Conservation (phyloP, 208 protist species). For the Strigomonas culicis region DNA sequence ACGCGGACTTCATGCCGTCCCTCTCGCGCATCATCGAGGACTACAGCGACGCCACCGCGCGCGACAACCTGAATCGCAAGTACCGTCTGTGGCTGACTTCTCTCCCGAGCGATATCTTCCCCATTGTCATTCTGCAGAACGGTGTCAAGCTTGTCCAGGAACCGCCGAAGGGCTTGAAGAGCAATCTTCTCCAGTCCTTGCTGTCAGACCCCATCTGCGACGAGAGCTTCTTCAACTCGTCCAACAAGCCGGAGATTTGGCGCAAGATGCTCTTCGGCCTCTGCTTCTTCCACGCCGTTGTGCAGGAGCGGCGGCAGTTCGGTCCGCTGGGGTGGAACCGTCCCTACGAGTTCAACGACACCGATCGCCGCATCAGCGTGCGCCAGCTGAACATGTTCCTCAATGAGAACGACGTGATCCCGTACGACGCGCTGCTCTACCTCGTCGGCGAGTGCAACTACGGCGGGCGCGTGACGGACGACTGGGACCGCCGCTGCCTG, state of each 20-base stretch:
- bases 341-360: slow-evolving; percentile 97
- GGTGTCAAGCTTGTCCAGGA: slow-evolving; percentile 98
- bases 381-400: slow-evolving; percentile 96
- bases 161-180: slow-evolving; percentile 96
- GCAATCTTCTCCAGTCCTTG: slow-evolving; percentile 95
- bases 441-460: slow-evolving; percentile 93
- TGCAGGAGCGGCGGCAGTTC: slow-evolving; percentile 96
- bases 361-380: slow-evolving; percentile 94
- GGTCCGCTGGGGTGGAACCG: slow-evolving; percentile 96
- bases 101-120: slow-evolving; percentile 96
- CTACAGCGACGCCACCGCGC: slow-evolving; percentile 83
- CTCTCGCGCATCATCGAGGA: slow-evolving; percentile 92
- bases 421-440: slow-evolving; percentile 94
- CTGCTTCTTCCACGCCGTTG: slow-evolving; percentile 96
- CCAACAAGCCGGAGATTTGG: slow-evolving; percentile 81
- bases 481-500: slow-evolving; percentile 92
- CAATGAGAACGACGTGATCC: slow-evolving; percentile 87
- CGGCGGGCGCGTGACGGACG: slow-evolving; percentile 92
- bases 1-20: slow-evolving; percentile 93
- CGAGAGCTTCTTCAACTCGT: slow-evolving; percentile 77
- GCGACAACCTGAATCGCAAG: slow-evolving; percentile 90
- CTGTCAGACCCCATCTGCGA: slow-evolving; percentile 87
- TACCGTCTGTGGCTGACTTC: slow-evolving; percentile 98
- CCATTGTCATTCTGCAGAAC: slow-evolving; percentile 97
- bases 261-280: slow-evolving; percentile 94